phyloP scores from a whole-genome alignment of 2,329 filamentous ascomycete species.

The Cryphonectria japonica region DNA sequence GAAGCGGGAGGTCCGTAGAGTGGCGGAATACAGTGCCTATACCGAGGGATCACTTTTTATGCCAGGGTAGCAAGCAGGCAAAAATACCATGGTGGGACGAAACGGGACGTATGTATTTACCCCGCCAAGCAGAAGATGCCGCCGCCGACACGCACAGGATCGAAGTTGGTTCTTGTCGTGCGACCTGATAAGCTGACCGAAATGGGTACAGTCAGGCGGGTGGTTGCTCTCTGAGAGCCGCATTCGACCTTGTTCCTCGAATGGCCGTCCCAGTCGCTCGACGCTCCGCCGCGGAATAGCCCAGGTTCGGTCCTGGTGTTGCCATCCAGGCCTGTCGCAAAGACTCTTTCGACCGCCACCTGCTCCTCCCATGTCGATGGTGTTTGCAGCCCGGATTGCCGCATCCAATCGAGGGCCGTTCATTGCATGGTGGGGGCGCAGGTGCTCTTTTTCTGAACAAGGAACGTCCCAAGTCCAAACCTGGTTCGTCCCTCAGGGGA shows the following conservation, averaged over 20 bases:
- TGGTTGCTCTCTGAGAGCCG: background rate
- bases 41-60: background rate
- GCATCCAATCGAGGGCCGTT: constrained; percentile 9
- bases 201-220: background rate
- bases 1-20: background rate
- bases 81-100: background rate
- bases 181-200: background rate
- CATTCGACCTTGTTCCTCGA: background rate
- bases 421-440: background rate
- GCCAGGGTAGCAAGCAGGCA: background rate
- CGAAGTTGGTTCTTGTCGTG: background rate
- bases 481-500: constrained; percentile 4
- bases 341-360: background rate
- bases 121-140: background rate
- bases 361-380: background rate
- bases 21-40: background rate
- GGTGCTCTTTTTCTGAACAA: background rate
- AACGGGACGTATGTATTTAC: background rate
- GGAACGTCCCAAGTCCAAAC: background rate
- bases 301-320: background rate
- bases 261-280: background rate
- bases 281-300: background rate
- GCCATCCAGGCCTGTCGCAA: background rate
- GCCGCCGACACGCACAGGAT: background rate
- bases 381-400: constrained; percentile 9